Evolutionary conservation across 2,329 filamentous ascomycete genomes (phyloP), one percentile per base, ranked within the genome.

Genomic region (Cercospora berteroae): DNA sequence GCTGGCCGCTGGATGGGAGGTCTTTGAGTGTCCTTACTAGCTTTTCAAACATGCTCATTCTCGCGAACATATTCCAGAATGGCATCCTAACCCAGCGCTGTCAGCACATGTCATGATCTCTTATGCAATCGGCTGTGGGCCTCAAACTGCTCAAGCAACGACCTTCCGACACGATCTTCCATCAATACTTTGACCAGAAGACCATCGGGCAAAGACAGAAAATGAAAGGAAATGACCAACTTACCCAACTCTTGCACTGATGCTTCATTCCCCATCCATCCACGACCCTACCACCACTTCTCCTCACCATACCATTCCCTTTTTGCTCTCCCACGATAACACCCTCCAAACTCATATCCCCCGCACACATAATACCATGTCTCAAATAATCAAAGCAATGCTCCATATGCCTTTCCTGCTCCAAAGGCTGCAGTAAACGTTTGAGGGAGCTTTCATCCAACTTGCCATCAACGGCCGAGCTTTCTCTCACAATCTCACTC

Each of bases 241-340:
- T 50, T 50, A 50, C 75, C 75, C 71, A 77, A 60, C 67, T 70
- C 62, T 69, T 72, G 63, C 76, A 77, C 67, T 74, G 60, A 69
- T 77, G 76, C 63, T 67, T 60, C 27, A 77, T 67, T 0, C 74
- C 74, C 76, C 75, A 77, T 4, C 76, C 77, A 71, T 78, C 76
- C 8, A 78, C 74, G 13, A 75, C 72, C 67, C 74, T 72, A 52
- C 74, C 71, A 29, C 70, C 68, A 20, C 73, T 73, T 66, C 75
- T 72, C 55, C 72, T 66, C 27, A 74, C 74, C 75, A 50, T 23
- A 13, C 20, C 20, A 50, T 25, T 6, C 4, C 1, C 12, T 12
- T 23, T 16, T 10, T 23, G 20, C 5, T 50, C 44, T 5, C 1
- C 4, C 44, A 50, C 44, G 16, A 50, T 13, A 5, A 50, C 44